A percentile compares a stretch with the other conserved stretches of the same genome.
These are phyloP conservation scores for Hemileccinum impolitum DNA, from an alignment of 768 basidiomycete genomes.

Conservation along the genomic window DNA sequence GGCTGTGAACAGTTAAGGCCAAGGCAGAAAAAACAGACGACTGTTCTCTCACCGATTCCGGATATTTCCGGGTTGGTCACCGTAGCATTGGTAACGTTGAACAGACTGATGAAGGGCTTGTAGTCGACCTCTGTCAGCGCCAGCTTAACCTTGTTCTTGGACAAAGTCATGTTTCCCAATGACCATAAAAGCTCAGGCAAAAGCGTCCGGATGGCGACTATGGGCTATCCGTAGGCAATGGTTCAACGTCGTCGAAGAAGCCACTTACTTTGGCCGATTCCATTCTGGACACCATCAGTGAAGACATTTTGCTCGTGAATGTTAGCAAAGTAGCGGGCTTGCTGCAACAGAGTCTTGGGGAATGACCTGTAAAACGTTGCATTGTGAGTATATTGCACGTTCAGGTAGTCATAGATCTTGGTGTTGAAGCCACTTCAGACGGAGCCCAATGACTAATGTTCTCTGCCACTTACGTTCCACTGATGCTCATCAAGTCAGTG, in stretches of 20 bases:
- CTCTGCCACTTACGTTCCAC: constrained; percentile 63
- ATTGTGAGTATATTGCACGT: constrained; percentile 76
- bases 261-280: constrained; percentile 72
- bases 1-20: constrained; percentile 40
- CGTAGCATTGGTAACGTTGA: constrained; percentile 69
- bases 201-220: constrained; percentile 79
- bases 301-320: constrained; percentile 77
- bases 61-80: constrained; percentile 55
- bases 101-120: constrained; percentile 85
- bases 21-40: background rate
- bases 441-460: background rate
- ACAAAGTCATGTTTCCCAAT: constrained; percentile 72
- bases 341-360: constrained; percentile 64
- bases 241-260: background rate
- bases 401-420: constrained; percentile 75
- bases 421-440: background rate
- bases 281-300: constrained; percentile 51
- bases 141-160: constrained; percentile 72
- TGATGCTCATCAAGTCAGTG: constrained; percentile 30
- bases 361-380: constrained; percentile 70
- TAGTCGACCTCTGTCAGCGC: constrained; percentile 76
- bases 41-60: constrained; percentile 55
- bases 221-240: background rate
- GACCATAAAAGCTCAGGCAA: constrained; percentile 67
- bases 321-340: constrained; percentile 71